Base-by-base conservation (phyloP, 257 asterid species). In the Fraxinus pennsylvanica region DNA sequence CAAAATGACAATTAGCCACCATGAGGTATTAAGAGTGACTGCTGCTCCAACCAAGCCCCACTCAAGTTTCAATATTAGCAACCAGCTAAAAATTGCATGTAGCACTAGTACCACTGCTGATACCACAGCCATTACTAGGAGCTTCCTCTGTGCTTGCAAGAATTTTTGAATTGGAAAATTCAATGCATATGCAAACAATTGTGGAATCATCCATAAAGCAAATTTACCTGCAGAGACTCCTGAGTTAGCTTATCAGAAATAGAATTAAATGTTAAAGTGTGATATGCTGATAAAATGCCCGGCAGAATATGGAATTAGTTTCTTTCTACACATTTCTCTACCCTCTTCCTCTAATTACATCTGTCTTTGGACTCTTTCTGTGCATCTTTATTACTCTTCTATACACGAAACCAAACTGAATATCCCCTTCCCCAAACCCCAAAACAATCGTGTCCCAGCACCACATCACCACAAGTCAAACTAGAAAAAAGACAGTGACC, bases 111-210 rank as follows among this genome's bases (percentile, higher is more conserved):
- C 93, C 8, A 4, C 76, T 10, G 74, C 81, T 9, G 97, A 87
- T 68, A 93, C 83, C 92, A 92, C 88, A 0, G 94, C 89, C 92
- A 93, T 91, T 38, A 84, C 97, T 84, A 84, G 78, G 9, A 93
- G 89, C 76, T 91, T 91, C 78, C 96, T 86, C 29, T 93, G 97
- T 12, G 97, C 83, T 71, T 93, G 97, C 87, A 93, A 76, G 87
- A 91, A 93, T 78, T 93, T 93, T 82, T 90, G 96, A 66, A 91
- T 90, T 0, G 97, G 97, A 75, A 93, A 93, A 79, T 90, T 93
- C 27, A 86, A 19, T 14, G 97, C 97, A 32, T 90, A 93, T 21
- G 97, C 96, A 83, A 88, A 91, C 83, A 88, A 74, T 68, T 91
- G 97, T 0, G 97, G 97, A 72, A 93, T 90, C 94, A 90, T 91